Evolutionary conservation across 2,329 filamentous ascomycete genomes (phyloP), one percentile per base, ranked within the genome.

Genomic region (Mycogone perniciosa): DNA sequence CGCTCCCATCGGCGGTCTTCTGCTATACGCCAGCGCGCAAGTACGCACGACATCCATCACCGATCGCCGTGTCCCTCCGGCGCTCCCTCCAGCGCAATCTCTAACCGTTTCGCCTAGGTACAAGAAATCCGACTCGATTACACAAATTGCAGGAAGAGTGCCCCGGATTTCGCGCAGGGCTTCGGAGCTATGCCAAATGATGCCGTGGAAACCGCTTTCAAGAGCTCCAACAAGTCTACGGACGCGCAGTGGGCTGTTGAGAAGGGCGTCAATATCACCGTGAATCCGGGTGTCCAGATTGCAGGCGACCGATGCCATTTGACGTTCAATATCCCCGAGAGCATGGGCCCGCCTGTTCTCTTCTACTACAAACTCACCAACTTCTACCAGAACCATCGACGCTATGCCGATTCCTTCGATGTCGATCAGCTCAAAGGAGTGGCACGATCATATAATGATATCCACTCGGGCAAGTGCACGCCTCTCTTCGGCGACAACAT

Each of bases 311-410:
- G 80, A 70, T 99, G 93, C 77, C 79, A 79, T 31, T 70, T 99
- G 50, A 76, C 82, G 55, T 96, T 97, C 70, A 75, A 80, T 34
- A 83, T 96, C 7, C 89, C 89, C 1, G 85, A 92, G 61, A 74
- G 83, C 52, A 85, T 99, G 69, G 76, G 79, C 3, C 81, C 90
- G 1, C 90, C 92, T 0, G 88, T 99, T 8, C 80, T 92, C 54
- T 83, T 97, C 69, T 99, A 96, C 75, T 99, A 99, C 70, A 86
- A 87, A 59, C 83, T 99, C 56, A 92, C 89, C 52, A 96, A 97
- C 72, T 99, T 99, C 73, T 97, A 97, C 74, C 93, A 99, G 71
- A 99, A 99, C 67, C 93, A 99, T 67, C 86, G 93, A 58, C 85
- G 92, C 68, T 99, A 99, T 60, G 93, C 96, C 54, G 88, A 89